Evolutionary conservation across 805 yeast genomes (phyloP), one percentile per base, ranked within the genome.

Genomic region (Zygosaccharomyces siamensis): DNA sequence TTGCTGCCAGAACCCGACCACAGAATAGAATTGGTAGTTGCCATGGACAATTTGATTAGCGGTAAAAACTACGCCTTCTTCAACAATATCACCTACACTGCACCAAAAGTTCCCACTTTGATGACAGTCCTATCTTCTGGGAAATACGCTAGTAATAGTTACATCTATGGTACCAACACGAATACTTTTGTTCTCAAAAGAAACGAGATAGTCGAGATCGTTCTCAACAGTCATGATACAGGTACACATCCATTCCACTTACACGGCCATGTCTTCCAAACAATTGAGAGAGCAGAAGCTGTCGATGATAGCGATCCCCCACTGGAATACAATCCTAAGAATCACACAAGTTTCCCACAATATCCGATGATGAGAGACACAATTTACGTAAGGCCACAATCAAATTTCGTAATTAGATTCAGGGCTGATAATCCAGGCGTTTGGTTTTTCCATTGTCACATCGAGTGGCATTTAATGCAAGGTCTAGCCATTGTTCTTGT

Each of bases 361-460:
- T 72, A 75, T 60, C 98, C 99, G 53, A 78, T 86, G 82, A 72
- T 79, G 51, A 83, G 99, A 73, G 99, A 93, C 67, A 80, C 86
- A 7, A 71, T 85, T 8, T 84, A 81, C 60, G 87, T 86, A 41
- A 78, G 81, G 64, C 89, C 95, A 24, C 86, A 86, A 64, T 89
- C 97, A 1, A 83, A 87, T 72, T 77, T 89, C 62, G 90, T 88
- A 28, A 63, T 92, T 54, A 80, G 98, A 66, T 92, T 89, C 76
- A 80, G 78, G 63, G 95, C 98, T 46, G 83, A 86, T 66, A 93
- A 93, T 69, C 99, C 98, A 28, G 99, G 99, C 74, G 90, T 90
- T 39, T 92, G 98, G 99, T 80, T 83, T 69, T 93, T 93, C 95
- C 99, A 92, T 73, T 92, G 99, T 72, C 99, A 92, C 68, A 86